Conservation (phyloP, 495 filamentous ascomycete genomes). For the Hapsidospora chrysogenum region DNA sequence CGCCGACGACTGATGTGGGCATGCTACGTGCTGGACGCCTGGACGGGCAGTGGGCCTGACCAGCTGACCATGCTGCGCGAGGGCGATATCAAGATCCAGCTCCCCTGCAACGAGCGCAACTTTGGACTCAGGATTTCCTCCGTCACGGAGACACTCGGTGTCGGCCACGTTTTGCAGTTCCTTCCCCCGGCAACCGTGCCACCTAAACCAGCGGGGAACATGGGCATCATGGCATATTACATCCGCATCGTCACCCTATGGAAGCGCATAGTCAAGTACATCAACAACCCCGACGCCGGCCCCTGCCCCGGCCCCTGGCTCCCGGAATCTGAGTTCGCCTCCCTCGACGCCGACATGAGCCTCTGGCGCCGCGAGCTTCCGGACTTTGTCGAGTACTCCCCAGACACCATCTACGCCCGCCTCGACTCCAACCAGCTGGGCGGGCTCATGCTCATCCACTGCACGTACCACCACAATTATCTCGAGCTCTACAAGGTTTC, state of each 20-base stretch:
- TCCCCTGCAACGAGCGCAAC: conserved; percentile 17
- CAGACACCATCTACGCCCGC: conserved; percentile 2
- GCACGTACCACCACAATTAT: conserved; percentile 3
- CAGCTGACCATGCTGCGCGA: conserved; percentile 13
- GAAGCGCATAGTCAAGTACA: conserved; percentile 1
- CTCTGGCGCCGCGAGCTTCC: conserved; percentile 1
- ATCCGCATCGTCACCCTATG: conserved; percentile 2
- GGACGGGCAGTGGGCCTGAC: conserved; percentile 11
- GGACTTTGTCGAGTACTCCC: conserved; percentile 3
- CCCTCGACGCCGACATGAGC: conserved; percentile 1
- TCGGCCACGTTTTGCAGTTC: conserved; percentile 2
- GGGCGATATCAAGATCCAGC: conserved; percentile 20
- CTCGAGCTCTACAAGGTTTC: conserved; percentile 2
- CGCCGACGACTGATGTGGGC: conserved; percentile 22
- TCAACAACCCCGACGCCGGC: background rate
- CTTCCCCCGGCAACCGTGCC: background rate
- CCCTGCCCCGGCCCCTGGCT: conserved; percentile 1
- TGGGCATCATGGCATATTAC: conserved; percentile 4
- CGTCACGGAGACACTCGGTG: conserved; percentile 2
- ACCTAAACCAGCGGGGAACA: conserved; percentile 1
- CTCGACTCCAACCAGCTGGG: conserved; percentile 3
- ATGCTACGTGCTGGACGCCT: conserved; percentile 21
- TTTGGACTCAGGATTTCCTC: conserved; percentile 2
- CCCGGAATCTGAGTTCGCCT: background rate
- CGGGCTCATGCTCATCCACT: conserved; percentile 2